Percentiles rank a stretch among this genome's conserved stretches.
Evolutionary conservation across 352 stramenopile genomes (phyloP).

Genomic region (Globisporangium nodosum): DNA sequence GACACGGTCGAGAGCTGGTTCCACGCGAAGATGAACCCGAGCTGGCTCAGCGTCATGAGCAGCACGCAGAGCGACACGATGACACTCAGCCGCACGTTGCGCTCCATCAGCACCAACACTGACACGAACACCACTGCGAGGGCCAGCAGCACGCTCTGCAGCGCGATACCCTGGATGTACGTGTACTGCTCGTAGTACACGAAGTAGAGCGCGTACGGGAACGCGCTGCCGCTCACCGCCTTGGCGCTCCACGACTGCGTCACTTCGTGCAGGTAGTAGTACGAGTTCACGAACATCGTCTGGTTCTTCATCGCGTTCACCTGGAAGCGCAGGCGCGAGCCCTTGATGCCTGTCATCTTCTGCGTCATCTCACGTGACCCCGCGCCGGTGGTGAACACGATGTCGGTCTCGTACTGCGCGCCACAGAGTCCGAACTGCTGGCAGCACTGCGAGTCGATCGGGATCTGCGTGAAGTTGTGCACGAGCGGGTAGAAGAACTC

Average conservation of each 20-base stretch:
- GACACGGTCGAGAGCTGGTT: constrained; percentile 41
- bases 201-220: constrained; percentile 89
- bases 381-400: constrained; percentile 46
- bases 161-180: constrained; percentile 86
- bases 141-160: constrained; percentile 82
- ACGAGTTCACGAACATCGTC: constrained; percentile 88
- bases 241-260: constrained; percentile 33
- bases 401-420: constrained; percentile 80
- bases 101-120: constrained; percentile 75
- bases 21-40: constrained; percentile 83
- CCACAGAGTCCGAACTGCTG: constrained; percentile 85
- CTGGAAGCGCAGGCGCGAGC: constrained; percentile 84
- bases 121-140: constrained; percentile 74
- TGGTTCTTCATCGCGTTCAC: constrained; percentile 83
- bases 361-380: background rate
- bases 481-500: constrained; percentile 74
- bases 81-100: constrained; percentile 49
- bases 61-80: constrained; percentile 76
- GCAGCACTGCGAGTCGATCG: constrained; percentile 87
- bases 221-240: constrained; percentile 27
- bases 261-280: constrained; percentile 79
- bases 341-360: constrained; percentile 37
- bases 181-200: constrained; percentile 92
- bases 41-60: constrained; percentile 69
- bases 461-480: constrained; percentile 81